Evolutionary conservation across 306 rosid species (phyloP).

Genomic region (Gynostemma pentaphyllum): DNA sequence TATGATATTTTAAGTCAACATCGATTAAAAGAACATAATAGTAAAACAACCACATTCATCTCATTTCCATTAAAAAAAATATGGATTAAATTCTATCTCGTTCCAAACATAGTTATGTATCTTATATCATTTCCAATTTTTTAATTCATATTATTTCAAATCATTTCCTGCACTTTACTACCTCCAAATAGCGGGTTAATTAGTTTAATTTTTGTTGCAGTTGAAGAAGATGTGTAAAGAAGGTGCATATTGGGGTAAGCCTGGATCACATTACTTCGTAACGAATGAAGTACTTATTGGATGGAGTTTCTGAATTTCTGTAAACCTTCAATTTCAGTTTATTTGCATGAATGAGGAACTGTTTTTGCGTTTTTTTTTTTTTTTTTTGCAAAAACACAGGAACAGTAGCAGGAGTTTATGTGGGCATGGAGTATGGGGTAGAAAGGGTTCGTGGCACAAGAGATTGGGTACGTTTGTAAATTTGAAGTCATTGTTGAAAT

Average conservation of each 20-base stretch:
- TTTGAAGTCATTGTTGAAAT: not conserved
- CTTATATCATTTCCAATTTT: too few species aligned
- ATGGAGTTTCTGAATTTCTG: not conserved
- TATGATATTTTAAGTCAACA: too few species aligned
- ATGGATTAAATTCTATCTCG: too few species aligned
- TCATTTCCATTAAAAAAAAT: too few species aligned
- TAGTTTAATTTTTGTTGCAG: constrained; percentile 36
- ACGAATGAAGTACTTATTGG: not conserved
- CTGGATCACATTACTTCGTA: constrained; percentile 6
- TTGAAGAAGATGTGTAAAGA: constrained; percentile 95
- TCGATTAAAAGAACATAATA: too few species aligned
- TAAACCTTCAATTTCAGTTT: not conserved
- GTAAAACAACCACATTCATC: too few species aligned
- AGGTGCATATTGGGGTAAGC: constrained; percentile 96
- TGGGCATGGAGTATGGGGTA: constrained; percentile 69
- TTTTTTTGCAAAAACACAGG: constrained; percentile 32
- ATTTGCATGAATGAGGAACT: not conserved
- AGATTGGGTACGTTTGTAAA: constrained; percentile 61
- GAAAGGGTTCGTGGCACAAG: constrained; percentile 70
- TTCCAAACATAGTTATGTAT: too few species aligned
- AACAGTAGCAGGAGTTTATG: constrained; percentile 62
- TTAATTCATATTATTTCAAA: too few species aligned
- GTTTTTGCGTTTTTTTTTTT: too few species aligned
- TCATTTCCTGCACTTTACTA: too few species aligned
- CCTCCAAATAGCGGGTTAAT: too few species aligned